Evolutionary conservation across 805 yeast species (phyloP).

Genomic region (Monosporozyma servazzii): DNA sequence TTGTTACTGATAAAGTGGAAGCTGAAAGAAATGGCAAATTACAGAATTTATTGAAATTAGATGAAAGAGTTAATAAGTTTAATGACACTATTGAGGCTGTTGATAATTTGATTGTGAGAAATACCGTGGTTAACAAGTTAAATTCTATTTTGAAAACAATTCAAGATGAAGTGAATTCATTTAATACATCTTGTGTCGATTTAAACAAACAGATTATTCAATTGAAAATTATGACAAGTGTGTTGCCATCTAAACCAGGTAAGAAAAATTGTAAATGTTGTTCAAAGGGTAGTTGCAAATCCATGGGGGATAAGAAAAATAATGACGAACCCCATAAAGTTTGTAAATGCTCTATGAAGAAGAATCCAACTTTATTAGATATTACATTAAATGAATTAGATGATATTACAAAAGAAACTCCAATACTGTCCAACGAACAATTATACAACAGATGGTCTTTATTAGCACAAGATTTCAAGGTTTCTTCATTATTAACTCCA

Average conservation of each 20-base stretch:
- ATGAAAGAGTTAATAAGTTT: slow-evolving; percentile 44
- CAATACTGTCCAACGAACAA: slow-evolving; percentile 71
- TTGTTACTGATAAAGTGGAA: slow-evolving; percentile 52
- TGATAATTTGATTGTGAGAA: slow-evolving; percentile 31
- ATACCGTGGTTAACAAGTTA: slow-evolving; percentile 29
- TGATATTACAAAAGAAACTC: slow-evolving; percentile 30
- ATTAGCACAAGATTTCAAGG: slow-evolving; percentile 76
- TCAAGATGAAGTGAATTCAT: slow-evolving; percentile 15
- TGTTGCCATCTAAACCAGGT: slow-evolving; percentile 14
- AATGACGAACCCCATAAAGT: neutral
- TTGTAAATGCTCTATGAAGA: slow-evolving; percentile 11
- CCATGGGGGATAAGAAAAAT: slow-evolving; percentile 1
- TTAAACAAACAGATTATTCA: slow-evolving; percentile 32
- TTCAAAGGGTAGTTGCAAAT: slow-evolving; percentile 5
- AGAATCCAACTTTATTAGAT: slow-evolving; percentile 18
- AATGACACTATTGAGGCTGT: slow-evolving; percentile 32
- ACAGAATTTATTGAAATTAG: slow-evolving; percentile 54
- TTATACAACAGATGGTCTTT: slow-evolving; percentile 70
- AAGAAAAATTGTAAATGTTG: slow-evolving; percentile 7
- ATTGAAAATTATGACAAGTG: slow-evolving; percentile 17
- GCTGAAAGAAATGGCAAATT: slow-evolving; percentile 73
- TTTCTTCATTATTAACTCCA: slow-evolving; percentile 84
- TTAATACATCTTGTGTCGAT: slow-evolving; percentile 17
- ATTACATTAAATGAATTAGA: slow-evolving; percentile 37
- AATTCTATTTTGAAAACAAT: slow-evolving; percentile 17